Evolutionary conservation across 495 filamentous ascomycete genomes (phyloP), one percentile per base, ranked within the genome.

Genomic region (Lindgomyces ingoldianus): DNA sequence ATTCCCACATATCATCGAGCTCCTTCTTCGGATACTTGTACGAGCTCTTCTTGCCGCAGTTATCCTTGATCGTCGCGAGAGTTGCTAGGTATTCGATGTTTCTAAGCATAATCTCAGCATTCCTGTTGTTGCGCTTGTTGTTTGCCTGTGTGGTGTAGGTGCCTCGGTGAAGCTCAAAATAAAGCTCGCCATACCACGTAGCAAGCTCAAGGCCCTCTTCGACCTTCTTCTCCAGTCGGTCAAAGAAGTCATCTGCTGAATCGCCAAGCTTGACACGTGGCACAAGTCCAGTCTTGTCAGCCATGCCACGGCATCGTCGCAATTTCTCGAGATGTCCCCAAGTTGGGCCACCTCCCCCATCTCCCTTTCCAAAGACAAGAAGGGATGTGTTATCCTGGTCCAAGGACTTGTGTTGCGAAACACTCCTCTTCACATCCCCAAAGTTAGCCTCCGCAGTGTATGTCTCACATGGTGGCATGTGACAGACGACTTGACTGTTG

Each of bases 161-260:
- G 52, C 94, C 94, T 53, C 94, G 88, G 72, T 98, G 94, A 24
- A 98, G 82, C 76, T 98, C 94, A 70, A 98, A 93, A 74, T 98
- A 98, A 21, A 98, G 84, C 78, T 98, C 94, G 26, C 94, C 94
- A 72, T 96, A 96, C 94, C 94, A 98, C 0, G 94, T 97, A 26
- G 90, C 89, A 41, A 96, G 87, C n/a, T 91, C 80, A 0, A 85
- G 84, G 12, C 90, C 92, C 44, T 87, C 82, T 39, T 82, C 80
- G 30, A 77, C 81, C 65, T 86, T 89, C 69, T 85, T 82, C 77
- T 96, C 90, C 4, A 98, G 79, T 48, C 80, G 81, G 59, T 87
- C 89, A 69, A 96, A 98, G 80, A 97, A 98, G 67, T 96, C 91
- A 62, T 98, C 94, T n/a, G 97, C 94, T 1, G 90, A 92, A 42